phyloP scores from a whole-genome alignment of 1,284 basidiomycete species.

The Cutaneotrichosporon dermatis region DNA sequence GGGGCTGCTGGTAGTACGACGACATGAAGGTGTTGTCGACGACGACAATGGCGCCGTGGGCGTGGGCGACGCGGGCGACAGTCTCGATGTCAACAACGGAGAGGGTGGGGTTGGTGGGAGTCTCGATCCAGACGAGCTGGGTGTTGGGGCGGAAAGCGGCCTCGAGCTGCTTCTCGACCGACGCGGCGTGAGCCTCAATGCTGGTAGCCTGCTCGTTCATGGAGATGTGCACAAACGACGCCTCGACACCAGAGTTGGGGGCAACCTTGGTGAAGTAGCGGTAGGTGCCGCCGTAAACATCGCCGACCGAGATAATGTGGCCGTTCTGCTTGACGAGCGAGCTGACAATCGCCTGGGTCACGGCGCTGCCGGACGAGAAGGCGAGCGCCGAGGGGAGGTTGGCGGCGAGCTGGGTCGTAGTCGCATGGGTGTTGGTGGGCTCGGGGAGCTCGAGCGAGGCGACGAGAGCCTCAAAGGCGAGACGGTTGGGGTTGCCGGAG shows the following conservation, averaged over 20 bases:
- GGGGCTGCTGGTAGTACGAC: conserved; percentile 84
- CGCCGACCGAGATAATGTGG: conserved; percentile 82
- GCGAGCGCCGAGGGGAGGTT: conserved; percentile 54
- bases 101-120: conserved; percentile 91
- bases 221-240: conserved; percentile 75
- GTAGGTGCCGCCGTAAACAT: conserved; percentile 90
- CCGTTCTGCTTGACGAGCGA: conserved; percentile 50
- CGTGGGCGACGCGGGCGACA: conserved; percentile 17
- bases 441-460: conserved; percentile 61
- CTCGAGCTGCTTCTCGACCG: conserved; percentile 9
- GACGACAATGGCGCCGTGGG: conserved; percentile 16
- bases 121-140: conserved; percentile 93
- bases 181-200: conserved; percentile 9
- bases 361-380: conserved; percentile 79
- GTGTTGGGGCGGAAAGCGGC: conserved; percentile 8
- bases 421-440: conserved; percentile 7
- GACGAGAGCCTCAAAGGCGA: conserved; percentile 65
- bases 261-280: conserved; percentile 72
- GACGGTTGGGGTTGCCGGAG: conserved; percentile 82
- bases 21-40: conserved; percentile 92
- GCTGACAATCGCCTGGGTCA: conserved; percentile 69
- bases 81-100: conserved; percentile 51
- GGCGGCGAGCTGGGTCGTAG: conserved; percentile 9
- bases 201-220: conserved; percentile 7
- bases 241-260: conserved; percentile 66